These are phyloP conservation scores for Shiraia sp. DNA, from an alignment of 2,329 filamentous ascomycete genomes.

Conservation along the genomic window DNA sequence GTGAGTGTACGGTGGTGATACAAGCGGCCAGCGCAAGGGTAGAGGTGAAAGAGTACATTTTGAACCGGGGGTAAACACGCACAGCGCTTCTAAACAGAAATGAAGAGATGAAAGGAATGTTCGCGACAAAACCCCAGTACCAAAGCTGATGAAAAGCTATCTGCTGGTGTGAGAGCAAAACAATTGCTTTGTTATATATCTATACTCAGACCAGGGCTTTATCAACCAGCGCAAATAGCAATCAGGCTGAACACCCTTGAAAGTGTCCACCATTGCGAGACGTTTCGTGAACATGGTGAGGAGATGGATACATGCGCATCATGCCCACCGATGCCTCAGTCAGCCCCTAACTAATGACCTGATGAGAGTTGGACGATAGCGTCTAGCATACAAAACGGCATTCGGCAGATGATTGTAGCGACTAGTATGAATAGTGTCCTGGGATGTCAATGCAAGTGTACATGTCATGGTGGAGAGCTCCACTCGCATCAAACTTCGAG, in stretches of 20 bases:
- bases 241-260: constrained; percentile 10
- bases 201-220: too few species aligned
- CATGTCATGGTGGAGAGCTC: constrained; percentile 2
- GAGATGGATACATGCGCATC: constrained; percentile 8
- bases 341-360: constrained; percentile 1
- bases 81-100: constrained; percentile 33
- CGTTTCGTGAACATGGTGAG: constrained; percentile 15
- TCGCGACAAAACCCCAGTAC: too few species aligned
- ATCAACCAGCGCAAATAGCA: too few species aligned
- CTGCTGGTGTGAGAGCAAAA: constrained; percentile 3
- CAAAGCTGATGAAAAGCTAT: constrained; percentile 8
- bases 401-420: constrained; percentile 1
- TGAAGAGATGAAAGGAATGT: constrained; percentile 18
- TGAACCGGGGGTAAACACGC: constrained; percentile 20
- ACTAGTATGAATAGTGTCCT: too few species aligned
- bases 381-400: constrained; percentile 11
- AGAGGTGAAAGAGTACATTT: constrained; percentile 31
- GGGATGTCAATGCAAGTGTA: constrained; percentile 5
- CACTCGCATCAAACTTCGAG: constrained; percentile 24
- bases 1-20: constrained; percentile 32
- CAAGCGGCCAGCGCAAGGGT: constrained; percentile 36
- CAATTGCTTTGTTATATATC: constrained; percentile 19
- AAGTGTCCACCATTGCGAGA: constrained; percentile 30
- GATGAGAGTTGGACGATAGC: constrained; percentile 4
- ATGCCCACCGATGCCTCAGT: constrained; percentile 6